phyloP scores from a whole-genome alignment of 2,329 filamentous ascomycete species.

The Claviceps quebecensis region DNA sequence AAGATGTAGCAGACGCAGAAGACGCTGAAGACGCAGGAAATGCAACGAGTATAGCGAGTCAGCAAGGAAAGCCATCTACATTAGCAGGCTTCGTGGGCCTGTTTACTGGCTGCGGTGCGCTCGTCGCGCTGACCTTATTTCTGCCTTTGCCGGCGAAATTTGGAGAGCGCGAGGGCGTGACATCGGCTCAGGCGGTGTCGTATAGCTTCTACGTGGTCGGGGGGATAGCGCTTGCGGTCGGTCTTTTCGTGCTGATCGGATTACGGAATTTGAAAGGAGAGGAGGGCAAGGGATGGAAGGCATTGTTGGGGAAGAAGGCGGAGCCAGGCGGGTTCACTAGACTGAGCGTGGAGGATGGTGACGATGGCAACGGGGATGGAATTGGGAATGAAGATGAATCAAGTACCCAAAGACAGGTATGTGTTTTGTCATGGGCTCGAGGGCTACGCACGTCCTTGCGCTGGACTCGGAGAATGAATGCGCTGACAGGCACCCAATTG shows the following conservation, averaged over 20 bases:
- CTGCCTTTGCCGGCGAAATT: slow-evolving; percentile 78
- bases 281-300: slow-evolving; percentile 57
- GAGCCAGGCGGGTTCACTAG: slow-evolving; percentile 12
- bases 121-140: slow-evolving; percentile 71
- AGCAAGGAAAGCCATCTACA: slow-evolving; percentile 34
- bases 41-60: slow-evolving; percentile 9
- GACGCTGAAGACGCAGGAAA: no score
- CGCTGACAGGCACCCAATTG: slow-evolving; percentile 6
- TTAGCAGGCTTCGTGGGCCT: slow-evolving; percentile 84
- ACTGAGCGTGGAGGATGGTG: slow-evolving; percentile 7
- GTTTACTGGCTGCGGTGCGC: slow-evolving; percentile 82
- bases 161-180: slow-evolving; percentile 53
- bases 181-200: slow-evolving; percentile 59
- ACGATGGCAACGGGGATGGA: not conserved
- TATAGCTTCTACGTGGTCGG: slow-evolving; percentile 84
- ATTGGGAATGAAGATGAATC: not conserved
- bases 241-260: slow-evolving; percentile 64
- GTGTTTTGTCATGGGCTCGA: slow-evolving; percentile 1
- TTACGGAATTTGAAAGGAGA: slow-evolving; percentile 57
- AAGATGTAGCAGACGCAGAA: slow-evolving; percentile 8
- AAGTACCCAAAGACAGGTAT: slow-evolving; percentile 14
- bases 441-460: not conserved
- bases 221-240: slow-evolving; percentile 54
- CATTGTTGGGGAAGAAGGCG: slow-evolving; percentile 33
- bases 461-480: not conserved